These are phyloP conservation scores for Phytophthora litchii DNA, from an alignment of 352 stramenopile species.

Conservation along the genomic window DNA sequence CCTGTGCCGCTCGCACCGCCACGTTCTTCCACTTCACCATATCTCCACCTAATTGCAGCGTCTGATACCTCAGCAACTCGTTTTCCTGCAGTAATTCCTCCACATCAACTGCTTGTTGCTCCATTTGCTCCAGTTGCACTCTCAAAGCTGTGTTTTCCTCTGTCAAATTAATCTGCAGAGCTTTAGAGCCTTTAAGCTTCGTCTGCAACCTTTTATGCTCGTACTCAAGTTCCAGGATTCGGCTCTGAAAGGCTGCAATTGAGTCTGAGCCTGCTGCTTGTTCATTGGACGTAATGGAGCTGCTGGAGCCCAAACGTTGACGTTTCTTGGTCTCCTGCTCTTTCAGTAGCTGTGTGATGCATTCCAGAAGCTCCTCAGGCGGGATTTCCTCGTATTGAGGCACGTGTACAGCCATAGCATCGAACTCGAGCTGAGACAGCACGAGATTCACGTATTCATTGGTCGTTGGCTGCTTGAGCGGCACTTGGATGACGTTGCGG, in stretches of 20 bases:
- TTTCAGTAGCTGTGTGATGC: conserved; percentile 63
- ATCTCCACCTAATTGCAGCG: conserved; percentile 46
- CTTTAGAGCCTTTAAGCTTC: conserved; percentile 58
- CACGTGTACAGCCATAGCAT: conserved; percentile 76
- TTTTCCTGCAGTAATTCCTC: conserved; percentile 64
- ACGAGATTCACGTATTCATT: conserved; percentile 74
- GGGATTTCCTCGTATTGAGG: conserved; percentile 69
- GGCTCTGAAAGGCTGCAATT: conserved; percentile 55
- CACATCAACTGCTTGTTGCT: conserved; percentile 54
- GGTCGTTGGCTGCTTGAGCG: conserved; percentile 47
- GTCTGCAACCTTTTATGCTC: conserved; percentile 70
- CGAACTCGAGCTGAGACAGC: conserved; percentile 79
- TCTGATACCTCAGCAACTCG: conserved; percentile 65
- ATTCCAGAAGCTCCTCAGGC: conserved; percentile 56
- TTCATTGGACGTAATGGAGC: conserved; percentile 11
- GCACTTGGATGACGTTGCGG: conserved; percentile 79
- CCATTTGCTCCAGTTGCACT: conserved; percentile 52
- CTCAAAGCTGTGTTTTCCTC: conserved; percentile 73
- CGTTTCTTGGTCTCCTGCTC: conserved; percentile 50
- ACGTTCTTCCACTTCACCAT: conserved; percentile 51
- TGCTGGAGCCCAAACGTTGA: conserved; percentile 23
- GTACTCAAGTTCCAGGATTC: conserved; percentile 72
- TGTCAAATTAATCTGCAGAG: conserved; percentile 67
- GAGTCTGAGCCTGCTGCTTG: conserved; percentile 23
- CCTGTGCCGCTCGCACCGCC: conserved; percentile 28